Conservation (phyloP, 164 flowering plant genomes). For the Macadamia tetraphylla region DNA sequence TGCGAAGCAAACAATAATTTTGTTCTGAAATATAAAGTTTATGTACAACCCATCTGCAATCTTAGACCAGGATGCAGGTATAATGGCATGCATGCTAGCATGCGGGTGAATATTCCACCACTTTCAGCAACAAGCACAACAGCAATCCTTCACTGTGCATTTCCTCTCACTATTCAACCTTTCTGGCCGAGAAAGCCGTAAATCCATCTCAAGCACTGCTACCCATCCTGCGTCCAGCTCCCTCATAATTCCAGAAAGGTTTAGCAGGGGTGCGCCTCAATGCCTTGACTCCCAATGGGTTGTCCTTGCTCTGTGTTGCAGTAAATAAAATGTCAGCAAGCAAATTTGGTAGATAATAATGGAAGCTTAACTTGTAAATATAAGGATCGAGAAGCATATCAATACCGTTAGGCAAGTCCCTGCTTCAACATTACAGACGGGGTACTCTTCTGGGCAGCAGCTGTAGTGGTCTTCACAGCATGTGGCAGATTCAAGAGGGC, state of each 20-base stretch:
- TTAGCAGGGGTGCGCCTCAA: slow-evolving; percentile 60
- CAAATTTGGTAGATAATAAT: too few relatives aligned
- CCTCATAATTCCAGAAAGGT: slow-evolving; percentile 30
- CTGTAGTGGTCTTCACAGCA: slow-evolving; percentile 72
- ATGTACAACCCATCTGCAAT: too few relatives aligned
- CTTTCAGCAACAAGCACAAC: neutral
- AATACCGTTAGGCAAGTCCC: slow-evolving; percentile 62
- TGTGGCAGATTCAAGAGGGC: slow-evolving; percentile 75
- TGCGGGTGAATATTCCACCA: too few relatives aligned
- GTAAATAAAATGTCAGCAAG: too few relatives aligned
- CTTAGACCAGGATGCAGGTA: too few relatives aligned
- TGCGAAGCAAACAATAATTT: too few relatives aligned
- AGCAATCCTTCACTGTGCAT: neutral
- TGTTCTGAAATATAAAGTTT: too few relatives aligned
- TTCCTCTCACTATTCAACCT: neutral
- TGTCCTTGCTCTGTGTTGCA: slow-evolving; percentile 68
- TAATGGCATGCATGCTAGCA: too few relatives aligned
- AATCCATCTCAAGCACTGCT: slow-evolving; percentile 30
- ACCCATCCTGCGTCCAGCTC: slow-evolving; percentile 1
- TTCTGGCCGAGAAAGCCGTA: neutral
- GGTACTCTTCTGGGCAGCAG: slow-evolving; percentile 82
- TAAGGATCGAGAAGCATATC: too few relatives aligned
- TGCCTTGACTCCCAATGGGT: slow-evolving; percentile 65
- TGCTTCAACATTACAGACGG: slow-evolving; percentile 47
- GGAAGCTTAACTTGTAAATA: too few relatives aligned